Conservation (phyloP, 1,284 basidiomycete species). For the Leucoagaricus sp. region DNA sequence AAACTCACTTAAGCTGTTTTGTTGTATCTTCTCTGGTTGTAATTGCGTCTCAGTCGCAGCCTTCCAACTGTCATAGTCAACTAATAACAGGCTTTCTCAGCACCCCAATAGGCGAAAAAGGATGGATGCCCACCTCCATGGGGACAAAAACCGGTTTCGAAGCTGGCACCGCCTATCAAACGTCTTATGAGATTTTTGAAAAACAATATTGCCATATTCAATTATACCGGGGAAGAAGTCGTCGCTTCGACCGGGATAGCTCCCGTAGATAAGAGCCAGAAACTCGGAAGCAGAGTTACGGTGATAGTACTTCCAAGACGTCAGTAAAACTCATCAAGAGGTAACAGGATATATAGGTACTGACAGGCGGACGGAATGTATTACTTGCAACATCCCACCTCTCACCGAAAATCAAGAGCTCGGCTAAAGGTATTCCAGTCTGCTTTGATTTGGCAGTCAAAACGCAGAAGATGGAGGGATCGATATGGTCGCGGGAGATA, state of each 20-base stretch:
- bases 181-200: background rate
- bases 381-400: conserved; percentile 62
- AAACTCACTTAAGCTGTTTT: conserved; percentile 53
- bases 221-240: conserved; percentile 52
- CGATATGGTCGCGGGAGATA: conserved; percentile 66
- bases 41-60: conserved; percentile 52
- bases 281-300: conserved; percentile 64
- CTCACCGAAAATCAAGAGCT: conserved; percentile 64
- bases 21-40: conserved; percentile 49
- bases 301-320: conserved; percentile 57
- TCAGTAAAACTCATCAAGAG: background rate
- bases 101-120: conserved; percentile 31
- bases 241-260: conserved; percentile 62
- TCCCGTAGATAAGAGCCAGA: conserved; percentile 61
- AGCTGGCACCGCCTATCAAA: conserved; percentile 46
- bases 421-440: conserved; percentile 54
- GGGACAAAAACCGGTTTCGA: conserved; percentile 62
- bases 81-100: conserved; percentile 25
- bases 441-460: conserved; percentile 64
- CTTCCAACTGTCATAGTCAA: conserved; percentile 59
- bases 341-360: conserved; percentile 11
- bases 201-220: background rate
- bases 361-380: conserved; percentile 49
- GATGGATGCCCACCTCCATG: conserved; percentile 54
- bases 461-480: conserved; percentile 66